Base-by-base conservation (phyloP, 208 protist species). In the Angomonas deanei region DNA sequence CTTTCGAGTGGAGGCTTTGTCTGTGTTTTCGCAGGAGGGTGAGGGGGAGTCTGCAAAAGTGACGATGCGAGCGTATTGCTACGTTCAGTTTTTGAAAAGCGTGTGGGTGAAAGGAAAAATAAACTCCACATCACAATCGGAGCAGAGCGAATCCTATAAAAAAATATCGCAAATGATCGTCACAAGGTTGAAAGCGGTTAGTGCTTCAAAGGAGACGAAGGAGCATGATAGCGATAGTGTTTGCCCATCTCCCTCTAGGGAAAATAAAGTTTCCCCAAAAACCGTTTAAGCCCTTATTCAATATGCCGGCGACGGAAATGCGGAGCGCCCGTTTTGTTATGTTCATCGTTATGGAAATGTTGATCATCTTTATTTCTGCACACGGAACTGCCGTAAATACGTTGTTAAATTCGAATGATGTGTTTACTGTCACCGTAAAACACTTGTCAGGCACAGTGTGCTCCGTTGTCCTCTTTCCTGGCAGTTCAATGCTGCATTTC, bases 1-100 rank as follows among this genome's bases (percentile, higher is more conserved):
- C 17, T 88, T 88, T 39, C 82, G 82, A 28, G 71, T 46, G 19
- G 78, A 88, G 66, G 67, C 75, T 28, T 50, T 85, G 17, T 47
- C 74, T 21, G 47, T 66, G 46, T 85, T 85, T 60, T 68, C 74
- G 2, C 76, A 88, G 68, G 34, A 27, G 48, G 65, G 63, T 2
- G 53, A 15, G 21, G 60, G 63, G 5, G 42, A 15, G 1, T 63
- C 72, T 19, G 50, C 66, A 5, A 54, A 59, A 5, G 62, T 84
- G 42, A 71, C 61, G 13, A 78, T 80, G 66, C 70, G 64, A n/a
- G 72, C 61, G 1, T 76, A 68, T 61, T 66, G 70, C 10, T 60
- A 84, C 66, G 63, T 82, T 34, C 81, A 84, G 59, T 88, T 88
- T 58, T 48, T 88, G 26, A 73, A 75, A 62, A 78, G 66, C 48